These are phyloP conservation scores for Dimocarpus longan DNA, from an alignment of 345 rosid species.

Conservation along the genomic window DNA sequence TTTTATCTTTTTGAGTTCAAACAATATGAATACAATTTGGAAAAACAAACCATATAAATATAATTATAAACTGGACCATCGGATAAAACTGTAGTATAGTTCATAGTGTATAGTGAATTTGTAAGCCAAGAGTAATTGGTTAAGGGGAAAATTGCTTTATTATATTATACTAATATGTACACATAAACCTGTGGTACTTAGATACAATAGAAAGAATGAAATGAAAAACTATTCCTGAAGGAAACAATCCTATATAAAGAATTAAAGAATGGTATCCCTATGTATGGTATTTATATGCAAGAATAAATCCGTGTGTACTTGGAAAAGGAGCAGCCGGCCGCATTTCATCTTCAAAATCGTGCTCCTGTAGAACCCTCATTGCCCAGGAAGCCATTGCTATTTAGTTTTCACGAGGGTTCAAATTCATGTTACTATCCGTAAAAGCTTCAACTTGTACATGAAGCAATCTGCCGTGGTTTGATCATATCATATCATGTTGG, in stretches of 20 bases:
- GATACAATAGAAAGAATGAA: constrained; percentile 4
- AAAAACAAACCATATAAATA: too few relatives aligned
- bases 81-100: neutral
- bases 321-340: neutral
- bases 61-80: neutral
- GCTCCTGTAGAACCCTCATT: constrained; percentile 24
- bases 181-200: neutral
- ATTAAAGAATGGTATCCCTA: constrained; percentile 24
- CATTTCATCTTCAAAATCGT: neutral
- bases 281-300: constrained; percentile 17
- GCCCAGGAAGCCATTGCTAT: constrained; percentile 3
- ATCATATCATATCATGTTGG: neutral
- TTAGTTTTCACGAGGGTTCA: constrained; percentile 19
- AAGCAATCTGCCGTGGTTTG: neutral
- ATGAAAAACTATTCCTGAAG: constrained; percentile 15
- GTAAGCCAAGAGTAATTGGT: neutral
- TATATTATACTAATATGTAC: neutral
- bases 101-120: neutral
- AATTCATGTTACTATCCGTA: constrained; percentile 18
- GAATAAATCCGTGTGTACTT: neutral
- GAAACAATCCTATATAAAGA: constrained; percentile 24
- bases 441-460: neutral
- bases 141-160: neutral
- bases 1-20: too few relatives aligned
- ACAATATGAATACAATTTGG: too few relatives aligned